Conservation (phyloP, 1,139 yeast species). For the Geotrichum cucujoidarum region DNA sequence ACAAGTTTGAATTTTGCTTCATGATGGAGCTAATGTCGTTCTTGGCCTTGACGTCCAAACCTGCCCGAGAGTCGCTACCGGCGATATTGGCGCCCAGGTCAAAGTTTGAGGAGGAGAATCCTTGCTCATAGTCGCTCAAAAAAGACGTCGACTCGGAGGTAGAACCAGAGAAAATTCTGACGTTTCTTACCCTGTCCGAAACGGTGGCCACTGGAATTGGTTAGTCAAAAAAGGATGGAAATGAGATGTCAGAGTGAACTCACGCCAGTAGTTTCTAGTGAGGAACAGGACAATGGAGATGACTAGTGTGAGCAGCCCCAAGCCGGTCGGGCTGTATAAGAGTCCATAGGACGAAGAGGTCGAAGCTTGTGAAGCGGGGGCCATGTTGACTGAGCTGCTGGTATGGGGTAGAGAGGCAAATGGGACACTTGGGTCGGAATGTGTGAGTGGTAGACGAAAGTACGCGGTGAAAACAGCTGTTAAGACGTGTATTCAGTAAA, state of each 20-base stretch:
- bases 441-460: too few species aligned
- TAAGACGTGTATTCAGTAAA: too few species aligned
- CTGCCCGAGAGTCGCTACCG: constrained; percentile 51
- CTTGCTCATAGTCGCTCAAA: constrained; percentile 55
- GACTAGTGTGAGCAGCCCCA: neutral
- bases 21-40: constrained; percentile 50
- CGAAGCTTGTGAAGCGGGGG: constrained; percentile 2
- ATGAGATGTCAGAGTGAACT: too few species aligned
- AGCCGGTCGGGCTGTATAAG: neutral
- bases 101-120: constrained; percentile 58
- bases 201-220: too few species aligned
- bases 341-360: neutral
- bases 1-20: constrained; percentile 43
- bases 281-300: neutral
- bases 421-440: too few species aligned
- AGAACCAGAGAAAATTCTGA: too few species aligned
- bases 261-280: constrained; percentile 3
- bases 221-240: neutral
- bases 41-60: constrained; percentile 56
- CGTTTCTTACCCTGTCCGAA: too few species aligned
- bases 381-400: neutral
- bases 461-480: too few species aligned
- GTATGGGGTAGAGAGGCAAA: neutral
- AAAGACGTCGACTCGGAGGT: constrained; percentile 10
- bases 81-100: constrained; percentile 45